Conservation (phyloP, 805 yeast species). For the Cyberlindnera samutprakarnensis region DNA sequence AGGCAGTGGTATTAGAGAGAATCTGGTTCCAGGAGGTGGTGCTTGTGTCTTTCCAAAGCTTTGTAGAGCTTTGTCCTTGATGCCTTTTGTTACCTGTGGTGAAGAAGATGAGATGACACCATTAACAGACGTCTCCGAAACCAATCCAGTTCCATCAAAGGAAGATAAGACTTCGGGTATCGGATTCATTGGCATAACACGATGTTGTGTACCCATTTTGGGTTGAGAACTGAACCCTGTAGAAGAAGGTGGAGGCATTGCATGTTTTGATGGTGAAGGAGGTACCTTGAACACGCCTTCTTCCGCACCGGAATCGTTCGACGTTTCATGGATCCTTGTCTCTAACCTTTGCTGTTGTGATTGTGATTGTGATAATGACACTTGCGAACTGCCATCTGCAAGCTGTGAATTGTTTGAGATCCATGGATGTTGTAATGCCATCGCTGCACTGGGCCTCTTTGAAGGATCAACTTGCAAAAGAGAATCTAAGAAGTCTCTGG, state of each 20-base stretch:
- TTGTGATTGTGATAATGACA: slow-evolving; percentile 64
- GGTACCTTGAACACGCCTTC: slow-evolving; percentile 20
- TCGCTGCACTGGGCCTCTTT: slow-evolving; percentile 62
- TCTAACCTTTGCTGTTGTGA: slow-evolving; percentile 52
- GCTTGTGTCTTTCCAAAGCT: slow-evolving; percentile 1
- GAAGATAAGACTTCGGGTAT: slow-evolving; percentile 1
- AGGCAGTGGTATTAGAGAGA: slow-evolving; percentile 46
- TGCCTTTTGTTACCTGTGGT: not conserved
- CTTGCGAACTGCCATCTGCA: slow-evolving; percentile 24
- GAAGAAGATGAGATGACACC: slow-evolving; percentile 4
- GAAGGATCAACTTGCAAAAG: slow-evolving; percentile 74
- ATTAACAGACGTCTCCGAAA: not conserved
- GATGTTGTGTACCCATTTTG: not conserved
- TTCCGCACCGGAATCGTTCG: slow-evolving; percentile 2
- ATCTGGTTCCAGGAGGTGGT: slow-evolving; percentile 52
- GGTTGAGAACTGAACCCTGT: not conserved
- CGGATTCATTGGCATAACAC: slow-evolving; percentile 8
- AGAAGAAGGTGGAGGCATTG: slow-evolving; percentile 5
- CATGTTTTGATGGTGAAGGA: not conserved
- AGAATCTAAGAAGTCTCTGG: slow-evolving; percentile 61
- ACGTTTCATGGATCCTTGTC: slow-evolving; percentile 5
- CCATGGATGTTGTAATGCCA: slow-evolving; percentile 83
- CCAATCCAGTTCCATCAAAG: slow-evolving; percentile 17
- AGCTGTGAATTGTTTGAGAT: slow-evolving; percentile 26
- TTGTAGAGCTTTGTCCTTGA: too few relatives aligned